Evolutionary conservation across 2,329 filamentous ascomycete genomes (phyloP), one percentile per base, ranked within the genome.

Genomic region (Sphaerulina vaccinii): DNA sequence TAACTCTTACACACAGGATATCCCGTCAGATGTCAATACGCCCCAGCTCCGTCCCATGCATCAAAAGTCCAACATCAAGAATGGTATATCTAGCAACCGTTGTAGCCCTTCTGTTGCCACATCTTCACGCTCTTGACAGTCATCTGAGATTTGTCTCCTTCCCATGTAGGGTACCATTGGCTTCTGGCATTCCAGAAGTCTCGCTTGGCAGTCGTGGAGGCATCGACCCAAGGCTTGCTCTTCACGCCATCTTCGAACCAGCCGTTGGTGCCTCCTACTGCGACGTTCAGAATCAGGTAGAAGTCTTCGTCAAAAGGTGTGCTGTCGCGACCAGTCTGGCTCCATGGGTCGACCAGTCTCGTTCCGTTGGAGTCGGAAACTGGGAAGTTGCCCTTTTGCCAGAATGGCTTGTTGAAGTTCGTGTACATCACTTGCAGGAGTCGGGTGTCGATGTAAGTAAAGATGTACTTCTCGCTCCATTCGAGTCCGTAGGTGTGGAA

Each of bases 401-500:
- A 73, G 57, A 72, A 67, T 5, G 68, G 64, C 57, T 65, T 62
- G 60, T 70, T 59, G 62, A 71, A 71, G 52, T 71, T 87, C 61
- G 81, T 85, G 75, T 90, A 95, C 56, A 90, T 78, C 45, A 92
- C 87, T 68, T 92, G 88, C 22, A 90, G 76, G 16, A 95, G 80
- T 10, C 87, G 84, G 39, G 81, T 86, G 76, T 93, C 86, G 74
- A 95, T 79, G 68, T 90, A 95, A 19, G 87, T 91, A 74, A 92
- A 95, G 54, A 93, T 75, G 69, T 95, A 93, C 70, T 91, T 92
- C 62, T 92, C 81, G 45, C 83, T 90, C 89, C 89, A 95, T 71
- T 95, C 89, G 2, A 95, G 70, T 11, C 89, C 89, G 63, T 84
- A 95, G 0, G 81, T 89, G 73, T 95, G 87, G 74, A 84, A 89